These are phyloP conservation scores for Colletotrichum echinochloae DNA, from an alignment of 2,329 filamentous ascomycete genomes.

Conservation along the genomic window DNA sequence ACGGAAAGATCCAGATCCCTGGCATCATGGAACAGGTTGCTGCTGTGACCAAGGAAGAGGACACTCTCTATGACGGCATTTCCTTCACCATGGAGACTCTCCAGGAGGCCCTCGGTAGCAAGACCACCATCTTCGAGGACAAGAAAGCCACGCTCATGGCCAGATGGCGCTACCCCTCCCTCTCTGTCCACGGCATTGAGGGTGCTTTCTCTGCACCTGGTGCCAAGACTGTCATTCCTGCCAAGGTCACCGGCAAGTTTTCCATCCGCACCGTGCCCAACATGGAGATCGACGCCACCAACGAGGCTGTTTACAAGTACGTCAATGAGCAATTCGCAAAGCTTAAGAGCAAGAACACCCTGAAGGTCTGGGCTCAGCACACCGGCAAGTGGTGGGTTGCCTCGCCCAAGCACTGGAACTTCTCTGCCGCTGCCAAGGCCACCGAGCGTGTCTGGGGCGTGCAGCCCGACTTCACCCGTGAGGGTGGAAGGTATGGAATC, in stretches of 20 bases:
- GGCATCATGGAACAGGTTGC: conserved; percentile 95
- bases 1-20: conserved; percentile 95
- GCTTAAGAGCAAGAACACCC: conserved; percentile 90
- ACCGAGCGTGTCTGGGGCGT: conserved; percentile 95
- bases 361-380: conserved; percentile 86
- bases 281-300: conserved; percentile 94
- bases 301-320: conserved; percentile 85
- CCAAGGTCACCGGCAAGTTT: conserved; percentile 98
- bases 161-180: conserved; percentile 93
- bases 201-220: conserved; percentile 93
- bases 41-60: conserved; percentile 86
- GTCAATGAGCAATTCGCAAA: conserved; percentile 87
- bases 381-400: conserved; percentile 99
- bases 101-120: conserved; percentile 89
- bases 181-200: conserved; percentile 95
- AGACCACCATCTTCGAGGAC: conserved; percentile 86
- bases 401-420: conserved; percentile 99
- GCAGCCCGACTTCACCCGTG: conserved; percentile 92
- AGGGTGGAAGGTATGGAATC: conserved; percentile 82
- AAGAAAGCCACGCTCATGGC: conserved; percentile 96
- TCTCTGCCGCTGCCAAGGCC: conserved; percentile 93
- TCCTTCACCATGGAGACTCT: conserved; percentile 97
- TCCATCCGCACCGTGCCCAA: conserved; percentile 96
- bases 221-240: conserved; percentile 98
- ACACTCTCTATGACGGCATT: conserved; percentile 87